These are phyloP conservation scores for Aspergillus sergii DNA, from an alignment of 2,329 filamentous ascomycete genomes.

Conservation along the genomic window DNA sequence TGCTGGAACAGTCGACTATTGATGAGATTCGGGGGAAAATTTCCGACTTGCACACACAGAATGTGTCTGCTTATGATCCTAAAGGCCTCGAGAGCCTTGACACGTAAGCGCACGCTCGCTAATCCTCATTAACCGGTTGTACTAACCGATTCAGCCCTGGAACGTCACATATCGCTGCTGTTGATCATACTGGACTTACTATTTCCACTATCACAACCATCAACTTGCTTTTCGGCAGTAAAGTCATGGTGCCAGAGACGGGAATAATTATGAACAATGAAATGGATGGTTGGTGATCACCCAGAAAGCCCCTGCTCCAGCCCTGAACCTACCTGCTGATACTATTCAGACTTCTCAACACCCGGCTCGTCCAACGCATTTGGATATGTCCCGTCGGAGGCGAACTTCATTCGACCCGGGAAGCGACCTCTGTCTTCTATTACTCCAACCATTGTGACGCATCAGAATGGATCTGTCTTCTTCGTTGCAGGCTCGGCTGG, in stretches of 20 bases:
- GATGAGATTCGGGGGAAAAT: slow-evolving; percentile 67
- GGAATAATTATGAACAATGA: slow-evolving; percentile 75
- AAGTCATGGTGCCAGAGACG: slow-evolving; percentile 76
- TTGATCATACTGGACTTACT: slow-evolving; percentile 73
- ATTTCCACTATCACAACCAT: slow-evolving; percentile 84
- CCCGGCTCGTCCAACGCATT: slow-evolving; percentile 78
- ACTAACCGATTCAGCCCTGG: slow-evolving; percentile 42
- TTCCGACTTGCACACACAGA: slow-evolving; percentile 69
- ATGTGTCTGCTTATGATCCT: slow-evolving; percentile 75
- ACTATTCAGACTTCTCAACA: slow-evolving; percentile 83
- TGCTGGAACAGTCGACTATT: slow-evolving; percentile 66
- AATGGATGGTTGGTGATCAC: slow-evolving; percentile 57
- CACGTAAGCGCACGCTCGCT: slow-evolving; percentile 45
- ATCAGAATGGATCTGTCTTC: slow-evolving; percentile 65
- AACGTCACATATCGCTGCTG: slow-evolving; percentile 61
- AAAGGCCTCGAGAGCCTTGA: slow-evolving; percentile 65
- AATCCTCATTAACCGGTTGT: not conserved
- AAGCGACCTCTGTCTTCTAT: slow-evolving; percentile 87
- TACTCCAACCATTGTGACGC: slow-evolving; percentile 75
- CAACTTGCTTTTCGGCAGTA: slow-evolving; percentile 82
- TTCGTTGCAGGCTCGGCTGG: slow-evolving; percentile 76
- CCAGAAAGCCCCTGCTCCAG: not conserved
- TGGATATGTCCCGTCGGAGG: slow-evolving; percentile 75
- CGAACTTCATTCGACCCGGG: slow-evolving; percentile 78
- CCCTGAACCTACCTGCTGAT: slow-evolving; percentile 39